Percentiles rank a stretch among this genome's conserved stretches.
phyloP scores from a whole-genome alignment of 352 stramenopile species.

The Phytophthora brassicae region DNA sequence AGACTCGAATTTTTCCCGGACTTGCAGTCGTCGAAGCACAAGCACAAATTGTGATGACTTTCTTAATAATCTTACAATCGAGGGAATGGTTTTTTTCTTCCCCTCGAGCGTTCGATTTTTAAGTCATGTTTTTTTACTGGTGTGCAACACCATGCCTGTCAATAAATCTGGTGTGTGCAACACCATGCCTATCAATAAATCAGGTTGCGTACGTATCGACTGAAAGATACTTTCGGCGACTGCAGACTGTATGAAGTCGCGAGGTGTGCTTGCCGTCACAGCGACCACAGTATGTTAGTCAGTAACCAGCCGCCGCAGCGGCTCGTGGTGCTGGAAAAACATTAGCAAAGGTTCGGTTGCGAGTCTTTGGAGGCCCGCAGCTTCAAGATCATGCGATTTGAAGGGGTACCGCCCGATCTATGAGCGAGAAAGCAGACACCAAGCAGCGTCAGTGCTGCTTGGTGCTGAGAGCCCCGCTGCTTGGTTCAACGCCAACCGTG shows the following conservation, averaged over 20 bases:
- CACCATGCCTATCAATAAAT: no score
- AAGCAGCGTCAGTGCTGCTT: no score
- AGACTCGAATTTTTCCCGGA: no score
- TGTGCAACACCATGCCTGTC: conserved; percentile 15
- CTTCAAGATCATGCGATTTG: conserved; percentile 32
- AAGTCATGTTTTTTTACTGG: no score
- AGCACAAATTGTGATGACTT: no score
- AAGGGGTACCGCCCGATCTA: conserved; percentile 11
- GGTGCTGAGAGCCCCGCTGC: no score
- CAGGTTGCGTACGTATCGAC: not conserved
- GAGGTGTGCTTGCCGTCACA: not conserved
- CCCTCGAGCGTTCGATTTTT: conserved; percentile 19
- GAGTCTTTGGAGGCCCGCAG: conserved; percentile 25
- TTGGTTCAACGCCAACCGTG: not conserved
- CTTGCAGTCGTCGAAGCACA: no score
- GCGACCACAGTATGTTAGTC: not conserved
- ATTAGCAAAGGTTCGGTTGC: conserved; percentile 6
- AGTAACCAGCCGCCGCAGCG: no score
- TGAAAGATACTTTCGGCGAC: conserved; percentile 2
- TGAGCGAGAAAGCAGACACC: conserved; percentile 12
- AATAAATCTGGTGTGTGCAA: conserved; percentile 9
- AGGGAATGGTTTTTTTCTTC: conserved; percentile 2
- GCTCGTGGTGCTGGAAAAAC: conserved; percentile 16
- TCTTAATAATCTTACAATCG: no score
- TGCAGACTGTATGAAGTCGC: conserved; percentile 1